Base-by-base conservation (phyloP, 305 asterid genomes). In the Plantago lanceolata region DNA sequence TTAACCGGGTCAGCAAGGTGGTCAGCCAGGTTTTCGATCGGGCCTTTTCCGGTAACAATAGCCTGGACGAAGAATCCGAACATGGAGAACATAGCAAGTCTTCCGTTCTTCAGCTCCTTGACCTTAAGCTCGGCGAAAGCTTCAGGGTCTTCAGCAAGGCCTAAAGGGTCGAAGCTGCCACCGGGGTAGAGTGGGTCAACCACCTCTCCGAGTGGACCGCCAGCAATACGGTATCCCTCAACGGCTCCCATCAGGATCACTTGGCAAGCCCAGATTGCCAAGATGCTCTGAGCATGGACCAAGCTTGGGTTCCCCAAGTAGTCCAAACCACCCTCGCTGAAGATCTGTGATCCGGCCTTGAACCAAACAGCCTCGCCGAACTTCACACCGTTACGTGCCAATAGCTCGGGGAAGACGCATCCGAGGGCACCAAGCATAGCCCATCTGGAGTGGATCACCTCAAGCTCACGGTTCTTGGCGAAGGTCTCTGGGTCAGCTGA, bases 381-480 rank as follows among this genome's bases (percentile, higher is more conserved):
- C 66, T 83, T 83, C 53, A 80, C 82, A 3, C 89, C 86, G 65
- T 80, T 83, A 53, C 82, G 81, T 35, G 89, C 72, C 77, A 80
- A 63, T 1, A 83, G 84, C 82, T 83, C 86, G 5, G 84, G 89
- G 82, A 80, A 83, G 52, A 80, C 81, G 35, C 85, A 79, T 11
- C 89, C 88, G 5, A 82, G 83, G 44, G 88, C 88, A 52, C 88
- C 88, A 21, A 82, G 85, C 87, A 82, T 82, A 51, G 87, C 87
- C 87, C 87, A 82, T 26, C 87, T 62, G 49, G 70, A 48, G 80
- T 79, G 84, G 83, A 82, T 82, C 67, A 82, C 88, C 60, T 82
- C 88, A 1, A 82, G 73, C 11, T 82, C 85, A 5, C 82, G 79
- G 79, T 78, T 82, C 79, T 76, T 82, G 71, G 84, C 76, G 43